These are phyloP conservation scores for Diplodia mutila DNA, from an alignment of 2,329 filamentous ascomycete species.

Conservation along the genomic window DNA sequence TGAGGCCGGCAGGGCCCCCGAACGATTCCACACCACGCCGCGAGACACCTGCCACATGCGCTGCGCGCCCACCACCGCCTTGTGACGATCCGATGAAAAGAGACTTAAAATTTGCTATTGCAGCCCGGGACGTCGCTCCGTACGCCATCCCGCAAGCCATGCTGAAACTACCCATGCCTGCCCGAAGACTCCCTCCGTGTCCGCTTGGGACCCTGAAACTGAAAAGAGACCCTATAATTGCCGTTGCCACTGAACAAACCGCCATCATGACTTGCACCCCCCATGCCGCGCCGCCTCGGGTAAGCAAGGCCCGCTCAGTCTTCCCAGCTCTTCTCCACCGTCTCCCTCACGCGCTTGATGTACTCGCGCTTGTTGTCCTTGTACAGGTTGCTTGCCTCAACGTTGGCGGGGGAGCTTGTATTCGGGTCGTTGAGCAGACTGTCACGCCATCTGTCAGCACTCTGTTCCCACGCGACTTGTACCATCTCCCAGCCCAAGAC, in stretches of 20 bases:
- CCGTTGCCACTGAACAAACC: constrained; percentile 6
- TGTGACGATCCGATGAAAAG: background rate
- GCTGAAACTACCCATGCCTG: constrained; percentile 10
- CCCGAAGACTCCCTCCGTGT: background rate
- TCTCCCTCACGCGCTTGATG: constrained; percentile 90
- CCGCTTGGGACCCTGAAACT: constrained; percentile 19
- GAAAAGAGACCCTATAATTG: constrained; percentile 10
- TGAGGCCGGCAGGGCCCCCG: too few relatives aligned
- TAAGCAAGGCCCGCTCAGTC: constrained; percentile 58
- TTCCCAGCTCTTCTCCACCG: constrained; percentile 99
- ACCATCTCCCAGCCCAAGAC: background rate
- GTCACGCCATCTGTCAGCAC: constrained; percentile 14
- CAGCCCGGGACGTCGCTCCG: constrained; percentile 19
- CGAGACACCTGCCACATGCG: constrained; percentile 2
- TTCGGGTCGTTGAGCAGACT: constrained; percentile 97
- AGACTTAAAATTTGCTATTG: constrained; percentile 8
- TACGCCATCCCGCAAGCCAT: constrained; percentile 25
- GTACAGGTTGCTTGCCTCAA: constrained; percentile 96
- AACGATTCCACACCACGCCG: constrained; percentile 15
- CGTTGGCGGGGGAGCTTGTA: constrained; percentile 96
- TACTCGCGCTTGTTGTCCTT: constrained; percentile 98
- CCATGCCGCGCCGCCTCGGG: background rate
- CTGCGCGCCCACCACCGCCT: background rate
- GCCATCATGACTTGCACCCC: background rate
- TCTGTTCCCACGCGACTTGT: background rate